phyloP scores from a whole-genome alignment of 2,329 filamentous ascomycete species.

The Paramyrothecium roridum region DNA sequence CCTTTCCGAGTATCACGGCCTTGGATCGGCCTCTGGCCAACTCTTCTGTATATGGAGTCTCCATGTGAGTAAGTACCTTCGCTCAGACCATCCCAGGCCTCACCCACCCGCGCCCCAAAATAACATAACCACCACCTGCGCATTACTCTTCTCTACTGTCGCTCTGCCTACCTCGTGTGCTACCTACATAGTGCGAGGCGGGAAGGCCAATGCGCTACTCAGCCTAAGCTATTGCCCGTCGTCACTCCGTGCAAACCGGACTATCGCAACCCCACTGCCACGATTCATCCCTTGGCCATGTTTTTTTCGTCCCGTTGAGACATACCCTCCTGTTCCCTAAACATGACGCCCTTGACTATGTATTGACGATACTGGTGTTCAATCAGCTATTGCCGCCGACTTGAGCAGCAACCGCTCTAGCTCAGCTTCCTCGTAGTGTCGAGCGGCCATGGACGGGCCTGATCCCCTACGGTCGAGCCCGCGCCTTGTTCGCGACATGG shows the following conservation, averaged over 20 bases:
- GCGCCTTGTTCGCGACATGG: neutral
- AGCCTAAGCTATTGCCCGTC: neutral
- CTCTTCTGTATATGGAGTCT: slow-evolving; percentile 2
- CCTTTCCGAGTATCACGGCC: neutral
- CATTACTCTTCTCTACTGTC: neutral
- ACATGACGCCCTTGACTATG: neutral
- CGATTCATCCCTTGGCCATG: neutral
- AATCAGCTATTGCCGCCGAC: neutral
- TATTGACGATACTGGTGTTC: neutral
- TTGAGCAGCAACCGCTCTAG: slow-evolving; percentile 1
- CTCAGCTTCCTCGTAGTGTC: neutral
- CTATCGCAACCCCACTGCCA: too few relatives aligned
- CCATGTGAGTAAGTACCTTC: slow-evolving; percentile 1
- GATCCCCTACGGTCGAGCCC: neutral
- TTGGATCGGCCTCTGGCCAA: neutral
- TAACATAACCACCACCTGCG: neutral
- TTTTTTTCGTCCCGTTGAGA: neutral
- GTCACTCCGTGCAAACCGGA: too few relatives aligned
- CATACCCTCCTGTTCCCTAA: neutral
- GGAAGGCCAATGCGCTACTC: neutral
- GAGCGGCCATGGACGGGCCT: slow-evolving; percentile 1
- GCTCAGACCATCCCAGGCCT: neutral
- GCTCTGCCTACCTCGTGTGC: neutral
- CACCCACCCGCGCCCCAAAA: neutral
- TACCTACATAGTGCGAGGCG: neutral